phyloP scores from a whole-genome alignment of 2,329 filamentous ascomycete genomes.

The Fusarium secorum region DNA sequence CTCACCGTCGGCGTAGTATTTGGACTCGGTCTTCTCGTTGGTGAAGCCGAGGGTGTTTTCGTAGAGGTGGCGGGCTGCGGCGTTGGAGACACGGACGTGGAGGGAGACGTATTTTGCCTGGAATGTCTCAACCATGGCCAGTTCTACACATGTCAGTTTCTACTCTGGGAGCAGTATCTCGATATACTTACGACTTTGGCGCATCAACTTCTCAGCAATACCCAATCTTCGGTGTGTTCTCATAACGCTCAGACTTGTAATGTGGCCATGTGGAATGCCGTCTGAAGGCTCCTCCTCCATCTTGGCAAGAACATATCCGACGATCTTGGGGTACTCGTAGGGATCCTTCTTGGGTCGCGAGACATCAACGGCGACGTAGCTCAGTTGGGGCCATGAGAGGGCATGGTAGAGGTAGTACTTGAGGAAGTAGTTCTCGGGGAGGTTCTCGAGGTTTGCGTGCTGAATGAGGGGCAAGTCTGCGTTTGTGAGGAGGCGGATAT shows the following conservation, averaged over 20 bases:
- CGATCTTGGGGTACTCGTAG: conserved; percentile 94
- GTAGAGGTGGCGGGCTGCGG: conserved; percentile 90
- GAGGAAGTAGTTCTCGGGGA: conserved; percentile 99
- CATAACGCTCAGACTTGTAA: conserved; percentile 96
- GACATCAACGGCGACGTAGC: conserved; percentile 94
- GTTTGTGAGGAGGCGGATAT: conserved; percentile 85
- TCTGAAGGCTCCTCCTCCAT: conserved; percentile 98
- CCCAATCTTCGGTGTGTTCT: conserved; percentile 89
- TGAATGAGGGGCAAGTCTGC: conserved; percentile 92
- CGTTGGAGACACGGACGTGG: conserved; percentile 94
- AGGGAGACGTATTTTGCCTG: conserved; percentile 91
- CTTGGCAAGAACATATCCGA: conserved; percentile 98
- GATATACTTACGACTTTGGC: conserved; percentile 80
- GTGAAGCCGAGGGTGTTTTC: conserved; percentile 89
- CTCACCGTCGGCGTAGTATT: conserved; percentile 98
- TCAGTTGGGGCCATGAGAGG: conserved; percentile 96
- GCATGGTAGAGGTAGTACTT: conserved; percentile 99
- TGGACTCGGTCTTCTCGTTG: conserved; percentile 83
- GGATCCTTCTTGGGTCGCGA: conserved; percentile 78
- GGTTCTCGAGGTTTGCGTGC: conserved; percentile 97
- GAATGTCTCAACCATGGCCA: conserved; percentile 97
- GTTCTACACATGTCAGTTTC: conserved; percentile 61
- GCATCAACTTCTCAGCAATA: conserved; percentile 96
- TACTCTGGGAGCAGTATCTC: too few relatives aligned
- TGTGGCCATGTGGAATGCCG: conserved; percentile 92